These are phyloP conservation scores for Melastoma candidum DNA, from an alignment of 441 rosid genomes.

Conservation along the genomic window DNA sequence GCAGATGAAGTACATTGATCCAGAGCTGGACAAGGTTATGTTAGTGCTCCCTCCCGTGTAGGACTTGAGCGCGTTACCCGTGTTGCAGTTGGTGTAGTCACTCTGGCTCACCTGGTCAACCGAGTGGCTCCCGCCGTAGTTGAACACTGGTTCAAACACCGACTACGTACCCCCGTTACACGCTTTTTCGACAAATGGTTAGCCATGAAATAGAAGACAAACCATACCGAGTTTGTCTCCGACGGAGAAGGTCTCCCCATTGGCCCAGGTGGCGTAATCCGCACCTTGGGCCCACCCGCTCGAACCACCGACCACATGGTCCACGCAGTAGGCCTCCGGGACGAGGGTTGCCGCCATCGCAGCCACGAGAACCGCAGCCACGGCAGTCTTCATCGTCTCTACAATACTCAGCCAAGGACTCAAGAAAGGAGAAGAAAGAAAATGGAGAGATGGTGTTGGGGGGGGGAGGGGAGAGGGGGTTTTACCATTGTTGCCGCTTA, in stretches of 20 bases:
- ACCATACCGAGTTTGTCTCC: conserved; percentile 57
- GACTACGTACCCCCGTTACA: too few relatives aligned
- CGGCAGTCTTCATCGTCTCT: too few relatives aligned
- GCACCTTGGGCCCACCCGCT: conserved; percentile 35
- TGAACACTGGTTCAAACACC: conserved; percentile 32
- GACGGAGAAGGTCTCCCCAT: conserved; percentile 40
- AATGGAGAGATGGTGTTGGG: too few relatives aligned
- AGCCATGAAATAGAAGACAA: neutral
- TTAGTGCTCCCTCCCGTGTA: conserved; percentile 33
- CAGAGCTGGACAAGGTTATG: conserved; percentile 24
- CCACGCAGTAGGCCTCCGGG: conserved; percentile 39
- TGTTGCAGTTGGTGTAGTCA: conserved; percentile 34
- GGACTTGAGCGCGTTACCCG: conserved; percentile 21
- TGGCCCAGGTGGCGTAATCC: conserved; percentile 37
- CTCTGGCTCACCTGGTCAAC: conserved; percentile 37
- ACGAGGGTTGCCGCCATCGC: neutral
- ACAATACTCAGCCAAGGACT: too few relatives aligned
- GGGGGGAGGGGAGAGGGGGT: too few relatives aligned
- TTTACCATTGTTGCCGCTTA: too few relatives aligned
- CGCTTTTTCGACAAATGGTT: neutral
- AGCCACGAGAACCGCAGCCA: too few relatives aligned
- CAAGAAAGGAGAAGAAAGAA: too few relatives aligned
- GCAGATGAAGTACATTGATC: conserved; percentile 48
- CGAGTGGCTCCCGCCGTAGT: conserved; percentile 29
- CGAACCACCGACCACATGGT: conserved; percentile 37